Evolutionary conservation across 176 grass and related monocot genomes (phyloP).

Genomic region (Luzula sylvatica): DNA sequence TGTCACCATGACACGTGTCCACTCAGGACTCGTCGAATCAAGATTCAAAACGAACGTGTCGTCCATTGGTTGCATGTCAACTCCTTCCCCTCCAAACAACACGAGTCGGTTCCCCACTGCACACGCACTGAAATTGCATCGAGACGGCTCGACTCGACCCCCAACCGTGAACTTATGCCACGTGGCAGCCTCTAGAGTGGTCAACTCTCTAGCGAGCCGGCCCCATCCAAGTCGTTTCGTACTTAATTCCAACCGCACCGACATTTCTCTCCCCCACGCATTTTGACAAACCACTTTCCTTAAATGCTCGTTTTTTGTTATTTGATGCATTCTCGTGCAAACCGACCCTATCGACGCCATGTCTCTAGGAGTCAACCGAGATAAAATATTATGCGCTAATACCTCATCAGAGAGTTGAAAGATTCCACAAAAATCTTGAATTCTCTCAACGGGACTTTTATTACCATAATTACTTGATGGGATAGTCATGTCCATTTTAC

Average conservation of each 20-base stretch:
- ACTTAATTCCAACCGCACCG: slow-evolving; percentile 68
- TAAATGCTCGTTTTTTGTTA: slow-evolving; percentile 83
- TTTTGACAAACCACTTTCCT: slow-evolving; percentile 94
- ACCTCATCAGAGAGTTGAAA: slow-evolving; percentile 93
- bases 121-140: slow-evolving; percentile 93
- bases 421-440: slow-evolving; percentile 48
- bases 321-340: slow-evolving; percentile 58
- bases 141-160: slow-evolving; percentile 83
- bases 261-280: slow-evolving; percentile 84
- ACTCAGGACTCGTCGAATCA: slow-evolving; percentile 65
- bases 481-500: slow-evolving; percentile 11
- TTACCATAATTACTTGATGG: background rate
- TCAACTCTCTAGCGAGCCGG: slow-evolving; percentile 87
- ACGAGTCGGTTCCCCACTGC: slow-evolving; percentile 81
- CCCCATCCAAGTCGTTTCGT: slow-evolving; percentile 81
- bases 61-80: slow-evolving; percentile 96
- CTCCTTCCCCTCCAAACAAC: slow-evolving; percentile 86
- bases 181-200: slow-evolving; percentile 85
- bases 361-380: slow-evolving; percentile 62
- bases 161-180: slow-evolving; percentile 93
- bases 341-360: slow-evolving; percentile 89
- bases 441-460: background rate
- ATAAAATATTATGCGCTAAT: slow-evolving; percentile 86
- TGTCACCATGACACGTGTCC: slow-evolving; percentile 67
- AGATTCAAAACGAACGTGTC: slow-evolving; percentile 97